Evolutionary conservation across 73 alveolate species (phyloP), one percentile per base, ranked within the genome.

Genomic region (Symbiodinium pilosum): DNA sequence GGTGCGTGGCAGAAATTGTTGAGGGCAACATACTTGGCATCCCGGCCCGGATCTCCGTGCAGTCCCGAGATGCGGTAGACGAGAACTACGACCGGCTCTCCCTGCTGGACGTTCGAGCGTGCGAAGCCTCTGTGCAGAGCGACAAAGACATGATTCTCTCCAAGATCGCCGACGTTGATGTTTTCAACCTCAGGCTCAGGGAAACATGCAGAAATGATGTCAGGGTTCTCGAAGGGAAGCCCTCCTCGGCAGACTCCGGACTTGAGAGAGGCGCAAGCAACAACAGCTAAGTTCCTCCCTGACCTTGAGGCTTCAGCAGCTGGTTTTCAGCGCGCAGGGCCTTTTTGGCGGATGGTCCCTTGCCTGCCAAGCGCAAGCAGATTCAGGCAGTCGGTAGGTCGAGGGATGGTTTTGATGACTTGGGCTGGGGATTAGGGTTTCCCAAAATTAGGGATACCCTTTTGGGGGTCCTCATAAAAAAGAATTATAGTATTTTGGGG

Each of bases 121-220:
- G 85, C 85, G 44, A 73, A 30, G 85, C 85, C 42, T 73, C 85
- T 4, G 85, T 73, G 28, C 85, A n/a, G 43, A 73, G 85, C 2
- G 85, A 73, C 44, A 36, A 73, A 43, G 85, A 73, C 44, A 73
- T 73, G 85, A 73, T 73, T 43, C 20, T 73, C 30, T 73, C 85
- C 44, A 73, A 73, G 85, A 73, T 73, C 44, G 85, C 85, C 85
- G 43, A 73, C 51, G n/a, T 73, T n/a, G 85, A 73, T 18, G 85
- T 36, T 30, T 73, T 73, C n/a, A 73, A 73, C 85, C 85, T 73
- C 34, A 64, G 81, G 81, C 38, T 7, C 81, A 14, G 81, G 59
- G n/a, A n/a, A n/a, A n/a, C n/a, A n/a, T n/a, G n/a, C n/a, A n/a
- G n/a, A n/a, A n/a, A n/a, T n/a, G n/a, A n/a, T n/a, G n/a, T n/a